Conservation (phyloP, 768 basidiomycete genomes). For the Galerina marginata region DNA sequence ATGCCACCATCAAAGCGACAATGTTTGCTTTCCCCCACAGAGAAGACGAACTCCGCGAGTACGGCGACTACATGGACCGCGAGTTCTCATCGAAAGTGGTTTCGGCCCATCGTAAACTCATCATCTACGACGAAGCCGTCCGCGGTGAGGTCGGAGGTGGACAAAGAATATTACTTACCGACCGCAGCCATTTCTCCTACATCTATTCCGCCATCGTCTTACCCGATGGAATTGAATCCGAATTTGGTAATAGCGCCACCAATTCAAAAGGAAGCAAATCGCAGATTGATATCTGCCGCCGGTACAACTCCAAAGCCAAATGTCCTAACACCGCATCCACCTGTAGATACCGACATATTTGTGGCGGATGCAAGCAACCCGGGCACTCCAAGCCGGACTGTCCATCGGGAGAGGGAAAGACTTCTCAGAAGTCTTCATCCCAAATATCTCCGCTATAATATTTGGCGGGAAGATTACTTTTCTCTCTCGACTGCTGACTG, state of each 20-base stretch:
- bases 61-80: constrained; percentile 4
- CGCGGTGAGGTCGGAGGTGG: constrained; percentile 26
- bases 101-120: constrained; percentile 17
- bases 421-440: background rate
- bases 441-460: background rate
- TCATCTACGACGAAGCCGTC: constrained; percentile 36
- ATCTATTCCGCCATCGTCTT: constrained; percentile 15
- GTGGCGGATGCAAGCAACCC: background rate
- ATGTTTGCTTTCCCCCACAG: constrained; percentile 30
- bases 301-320: background rate
- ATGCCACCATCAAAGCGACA: constrained; percentile 14
- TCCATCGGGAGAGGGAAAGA: no score
- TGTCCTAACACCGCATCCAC: background rate
- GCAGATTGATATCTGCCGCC: background rate
- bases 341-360: background rate
- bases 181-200: constrained; percentile 14
- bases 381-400: background rate
- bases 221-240: constrained; percentile 7
- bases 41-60: constrained; percentile 25
- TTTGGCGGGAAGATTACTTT: background rate
- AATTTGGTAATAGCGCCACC: background rate
- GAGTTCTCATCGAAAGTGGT: no score
- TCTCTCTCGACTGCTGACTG: background rate
- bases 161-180: constrained; percentile 24
- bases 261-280: background rate